Conservation (phyloP, 371 early-diverging fungal genomes). For the Apophysomyces ossiformis region DNA sequence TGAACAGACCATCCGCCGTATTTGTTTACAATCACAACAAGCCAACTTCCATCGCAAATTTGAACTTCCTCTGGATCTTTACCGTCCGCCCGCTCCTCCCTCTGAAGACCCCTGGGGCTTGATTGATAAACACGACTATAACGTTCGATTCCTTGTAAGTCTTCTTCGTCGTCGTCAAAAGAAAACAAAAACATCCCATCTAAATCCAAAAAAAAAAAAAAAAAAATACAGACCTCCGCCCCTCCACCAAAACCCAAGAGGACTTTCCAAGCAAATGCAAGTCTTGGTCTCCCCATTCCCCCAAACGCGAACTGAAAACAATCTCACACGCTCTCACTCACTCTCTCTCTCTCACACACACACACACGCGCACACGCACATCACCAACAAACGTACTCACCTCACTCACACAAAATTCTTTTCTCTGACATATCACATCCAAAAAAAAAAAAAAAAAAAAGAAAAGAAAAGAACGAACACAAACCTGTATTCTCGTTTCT, state of each 20-base stretch:
- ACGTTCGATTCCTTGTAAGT: constrained; percentile 16
- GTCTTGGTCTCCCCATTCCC: background rate
- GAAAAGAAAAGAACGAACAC: background rate
- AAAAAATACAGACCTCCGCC: background rate
- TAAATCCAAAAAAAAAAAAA: background rate
- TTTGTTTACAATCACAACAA: constrained; percentile 16
- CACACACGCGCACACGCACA: too few species aligned
- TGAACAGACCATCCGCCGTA: constrained; percentile 11
- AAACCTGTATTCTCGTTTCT: background rate
- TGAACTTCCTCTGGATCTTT: constrained; percentile 21
- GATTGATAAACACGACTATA: constrained; percentile 14
- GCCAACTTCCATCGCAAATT: background rate
- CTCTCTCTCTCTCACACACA: too few species aligned
- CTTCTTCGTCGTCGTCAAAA: background rate
- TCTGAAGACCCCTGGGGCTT: constrained; percentile 13
- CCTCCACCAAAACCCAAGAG: constrained; percentile 16
- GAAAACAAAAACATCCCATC: background rate
- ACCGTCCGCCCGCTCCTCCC: constrained; percentile 26
- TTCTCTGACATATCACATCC: too few species aligned
- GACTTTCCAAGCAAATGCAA: constrained; percentile 10
- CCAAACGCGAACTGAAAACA: background rate
- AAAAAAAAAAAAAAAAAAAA: constrained; percentile 4
- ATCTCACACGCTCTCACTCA: too few species aligned
- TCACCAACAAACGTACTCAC: too few species aligned
- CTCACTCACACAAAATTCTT: too few species aligned